Evolutionary conservation across 2,329 filamentous ascomycete genomes (phyloP).

Genomic region (Parastagonospora nodorum): DNA sequence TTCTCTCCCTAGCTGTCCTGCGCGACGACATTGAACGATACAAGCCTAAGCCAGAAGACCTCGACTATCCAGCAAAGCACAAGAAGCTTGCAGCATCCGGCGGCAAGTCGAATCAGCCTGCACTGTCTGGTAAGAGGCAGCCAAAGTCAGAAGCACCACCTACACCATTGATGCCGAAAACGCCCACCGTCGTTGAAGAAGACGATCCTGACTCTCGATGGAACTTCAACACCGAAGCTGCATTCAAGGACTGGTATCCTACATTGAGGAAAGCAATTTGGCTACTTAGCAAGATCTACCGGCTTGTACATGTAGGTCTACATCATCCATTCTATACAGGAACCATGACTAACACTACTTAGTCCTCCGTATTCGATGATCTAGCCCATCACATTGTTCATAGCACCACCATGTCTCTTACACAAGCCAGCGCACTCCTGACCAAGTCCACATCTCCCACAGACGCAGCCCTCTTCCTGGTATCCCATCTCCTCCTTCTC

Average conservation of each 20-base stretch:
- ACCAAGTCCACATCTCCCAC: conserved; percentile 66
- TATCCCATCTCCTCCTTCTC: conserved; percentile 91
- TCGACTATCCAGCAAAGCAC: conserved; percentile 65
- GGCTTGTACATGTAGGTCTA: conserved; percentile 65
- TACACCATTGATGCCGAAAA: conserved; percentile 51
- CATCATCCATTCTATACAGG: neutral
- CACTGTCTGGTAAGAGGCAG: conserved; percentile 59
- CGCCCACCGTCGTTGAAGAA: conserved; percentile 55
- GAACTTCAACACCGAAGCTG: conserved; percentile 62
- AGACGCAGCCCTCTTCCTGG: conserved; percentile 87
- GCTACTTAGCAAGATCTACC: conserved; percentile 71
- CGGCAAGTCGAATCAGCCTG: conserved; percentile 49
- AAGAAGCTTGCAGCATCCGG: conserved; percentile 50
- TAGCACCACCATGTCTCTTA: conserved; percentile 83
- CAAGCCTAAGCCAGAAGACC: conserved; percentile 67
- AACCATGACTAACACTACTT: conserved; percentile 7
- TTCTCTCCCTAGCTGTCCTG: conserved; percentile 66
- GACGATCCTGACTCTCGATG: conserved; percentile 58
- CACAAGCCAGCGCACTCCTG: conserved; percentile 75
- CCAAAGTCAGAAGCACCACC: conserved; percentile 46
- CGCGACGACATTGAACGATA: conserved; percentile 70
- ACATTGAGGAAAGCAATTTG: conserved; percentile 70
- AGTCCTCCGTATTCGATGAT: conserved; percentile 73
- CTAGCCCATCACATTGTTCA: conserved; percentile 83
- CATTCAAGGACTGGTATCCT: conserved; percentile 67